Conservation (phyloP, 805 yeast species). For the Ogataea glucozyma region DNA sequence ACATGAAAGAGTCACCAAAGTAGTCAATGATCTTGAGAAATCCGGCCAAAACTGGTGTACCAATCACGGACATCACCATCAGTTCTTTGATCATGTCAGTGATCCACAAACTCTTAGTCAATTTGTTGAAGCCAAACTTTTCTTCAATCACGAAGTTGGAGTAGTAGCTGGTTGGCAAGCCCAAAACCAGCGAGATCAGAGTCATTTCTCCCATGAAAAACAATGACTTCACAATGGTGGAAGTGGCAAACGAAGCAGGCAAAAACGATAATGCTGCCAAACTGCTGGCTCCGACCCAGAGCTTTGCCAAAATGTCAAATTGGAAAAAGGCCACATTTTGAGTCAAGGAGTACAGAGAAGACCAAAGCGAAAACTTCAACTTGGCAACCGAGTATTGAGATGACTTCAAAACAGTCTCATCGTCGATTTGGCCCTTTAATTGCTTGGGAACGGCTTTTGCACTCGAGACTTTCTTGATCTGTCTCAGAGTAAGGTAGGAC, state of each 20-base stretch:
- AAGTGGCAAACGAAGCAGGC: slow-evolving; percentile 44
- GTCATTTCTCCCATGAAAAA: slow-evolving; percentile 58
- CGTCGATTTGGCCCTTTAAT: slow-evolving; percentile 66
- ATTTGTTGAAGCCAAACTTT: slow-evolving; percentile 89
- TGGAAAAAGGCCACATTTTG: slow-evolving; percentile 61
- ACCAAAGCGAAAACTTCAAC: slow-evolving; percentile 62
- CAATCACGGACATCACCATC: slow-evolving; percentile 54
- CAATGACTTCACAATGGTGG: slow-evolving; percentile 65
- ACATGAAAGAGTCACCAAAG: slow-evolving; percentile 79
- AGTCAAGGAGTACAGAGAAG: slow-evolving; percentile 49
- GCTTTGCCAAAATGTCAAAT: slow-evolving; percentile 60
- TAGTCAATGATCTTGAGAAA: slow-evolving; percentile 79
- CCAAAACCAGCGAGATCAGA: slow-evolving; percentile 49
- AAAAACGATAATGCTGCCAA: slow-evolving; percentile 30
- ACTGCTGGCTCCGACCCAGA: slow-evolving; percentile 56
- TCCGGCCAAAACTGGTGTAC: slow-evolving; percentile 71
- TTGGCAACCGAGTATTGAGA: slow-evolving; percentile 81
- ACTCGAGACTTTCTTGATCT: slow-evolving; percentile 60
- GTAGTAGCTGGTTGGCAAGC: slow-evolving; percentile 73
- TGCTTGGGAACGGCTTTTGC: slow-evolving; percentile 62
- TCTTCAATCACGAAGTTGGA: slow-evolving; percentile 88
- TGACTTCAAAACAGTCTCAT: slow-evolving; percentile 73
- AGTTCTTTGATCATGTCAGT: slow-evolving; percentile 67
- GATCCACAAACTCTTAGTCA: slow-evolving; percentile 70
- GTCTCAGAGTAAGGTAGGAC: slow-evolving; percentile 72